Evolutionary conservation across 306 rosid genomes (phyloP).

Genomic region (Ochetophila trinervis): DNA sequence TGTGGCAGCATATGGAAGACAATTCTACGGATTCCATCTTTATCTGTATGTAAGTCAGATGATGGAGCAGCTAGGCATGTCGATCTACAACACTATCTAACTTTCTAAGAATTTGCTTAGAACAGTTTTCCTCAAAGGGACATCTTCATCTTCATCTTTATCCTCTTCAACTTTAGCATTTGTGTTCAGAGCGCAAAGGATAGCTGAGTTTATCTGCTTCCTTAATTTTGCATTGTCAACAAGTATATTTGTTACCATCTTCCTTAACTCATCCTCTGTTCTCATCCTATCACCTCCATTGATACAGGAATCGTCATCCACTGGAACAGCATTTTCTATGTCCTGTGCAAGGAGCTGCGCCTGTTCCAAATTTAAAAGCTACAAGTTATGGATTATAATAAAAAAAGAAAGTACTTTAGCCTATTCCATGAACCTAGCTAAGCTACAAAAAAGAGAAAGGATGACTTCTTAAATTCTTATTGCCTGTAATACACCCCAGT

Average conservation of each 20-base stretch:
- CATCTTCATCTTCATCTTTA: constrained; percentile 37
- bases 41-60: not conserved
- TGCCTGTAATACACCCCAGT: too few relatives aligned
- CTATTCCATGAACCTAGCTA: too few relatives aligned
- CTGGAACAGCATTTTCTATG: constrained; percentile 43
- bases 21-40: too few relatives aligned
- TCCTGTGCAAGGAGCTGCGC: constrained; percentile 89
- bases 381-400: too few relatives aligned
- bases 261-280: constrained; percentile 56
- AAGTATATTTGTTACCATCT: constrained; percentile 59
- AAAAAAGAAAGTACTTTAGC: too few relatives aligned
- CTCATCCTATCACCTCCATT: constrained; percentile 25
- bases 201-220: constrained; percentile 71
- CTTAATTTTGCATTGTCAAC: constrained; percentile 84
- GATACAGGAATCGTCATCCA: constrained; percentile 32
- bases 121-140: constrained; percentile 48
- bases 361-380: constrained; percentile 42
- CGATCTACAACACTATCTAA: constrained; percentile 1
- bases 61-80: not conserved
- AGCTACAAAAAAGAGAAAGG: too few relatives aligned
- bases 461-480: too few relatives aligned
- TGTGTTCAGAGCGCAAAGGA: constrained; percentile 63
- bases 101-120: constrained; percentile 66
- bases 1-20: too few relatives aligned
- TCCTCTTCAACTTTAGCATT: constrained; percentile 39